phyloP scores from a whole-genome alignment of 2,329 filamentous ascomycete species.

The Aspergillus sergii region DNA sequence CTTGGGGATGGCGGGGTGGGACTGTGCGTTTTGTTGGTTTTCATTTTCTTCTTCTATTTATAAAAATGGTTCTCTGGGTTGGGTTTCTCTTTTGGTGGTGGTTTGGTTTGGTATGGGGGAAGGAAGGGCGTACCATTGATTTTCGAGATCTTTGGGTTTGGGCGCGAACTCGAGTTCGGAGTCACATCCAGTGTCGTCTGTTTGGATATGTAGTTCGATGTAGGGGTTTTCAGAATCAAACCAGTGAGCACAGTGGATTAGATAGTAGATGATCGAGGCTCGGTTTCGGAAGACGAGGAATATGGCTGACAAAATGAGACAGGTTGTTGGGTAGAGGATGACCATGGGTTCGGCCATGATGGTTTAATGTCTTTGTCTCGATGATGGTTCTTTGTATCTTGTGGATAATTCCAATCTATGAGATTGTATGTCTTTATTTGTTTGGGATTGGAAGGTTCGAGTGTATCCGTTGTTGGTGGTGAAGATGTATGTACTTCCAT shows the following conservation, averaged over 20 bases:
- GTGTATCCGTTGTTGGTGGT: background rate
- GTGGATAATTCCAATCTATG: rapidly evolving
- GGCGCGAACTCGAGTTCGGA: background rate
- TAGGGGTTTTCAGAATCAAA: background rate
- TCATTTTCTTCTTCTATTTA: background rate
- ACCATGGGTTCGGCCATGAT: slow-evolving; percentile 19
- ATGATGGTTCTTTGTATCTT: background rate
- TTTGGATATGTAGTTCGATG: background rate
- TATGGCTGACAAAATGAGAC: slow-evolving; percentile 21
- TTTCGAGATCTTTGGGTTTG: background rate
- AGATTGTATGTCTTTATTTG: background rate
- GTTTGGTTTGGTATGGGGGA: background rate
- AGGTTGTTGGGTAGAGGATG: slow-evolving; percentile 16
- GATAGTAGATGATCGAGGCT: background rate
- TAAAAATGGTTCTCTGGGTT: too few species aligned
- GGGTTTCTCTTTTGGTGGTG: too few species aligned
- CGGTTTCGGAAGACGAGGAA: slow-evolving; percentile 17
- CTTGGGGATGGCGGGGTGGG: background rate
- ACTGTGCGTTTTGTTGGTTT: background rate
- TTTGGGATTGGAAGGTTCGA: background rate
- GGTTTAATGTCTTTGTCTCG: slow-evolving; percentile 11
- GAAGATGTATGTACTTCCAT: background rate
- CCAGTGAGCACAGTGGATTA: background rate
- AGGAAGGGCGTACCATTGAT: background rate
- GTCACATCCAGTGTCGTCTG: background rate